These are phyloP conservation scores for Ambrosiella beaveri DNA, from an alignment of 2,329 filamentous ascomycete genomes.

Conservation along the genomic window DNA sequence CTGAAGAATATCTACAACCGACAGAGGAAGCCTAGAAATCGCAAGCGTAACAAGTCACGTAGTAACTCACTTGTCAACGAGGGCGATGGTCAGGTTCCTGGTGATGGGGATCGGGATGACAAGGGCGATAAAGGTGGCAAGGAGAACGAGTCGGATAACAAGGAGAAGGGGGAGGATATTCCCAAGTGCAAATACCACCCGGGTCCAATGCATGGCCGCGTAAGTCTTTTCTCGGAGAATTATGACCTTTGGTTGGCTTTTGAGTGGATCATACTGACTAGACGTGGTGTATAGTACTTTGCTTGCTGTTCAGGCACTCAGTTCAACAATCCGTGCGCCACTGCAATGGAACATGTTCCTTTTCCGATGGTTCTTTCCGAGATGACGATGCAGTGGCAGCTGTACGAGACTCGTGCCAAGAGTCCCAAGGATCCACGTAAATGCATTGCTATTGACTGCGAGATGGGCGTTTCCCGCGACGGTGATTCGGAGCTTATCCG, in stretches of 20 bases:
- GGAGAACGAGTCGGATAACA: neutral
- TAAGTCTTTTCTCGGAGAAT: slow-evolving; percentile 11
- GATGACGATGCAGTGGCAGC: slow-evolving; percentile 18
- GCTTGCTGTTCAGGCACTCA: slow-evolving; percentile 19
- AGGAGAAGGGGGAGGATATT: slow-evolving; percentile 4
- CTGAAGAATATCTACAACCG: slow-evolving; percentile 11
- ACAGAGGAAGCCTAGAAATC: neutral
- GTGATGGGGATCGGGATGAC: neutral
- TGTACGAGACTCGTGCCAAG: slow-evolving; percentile 15
- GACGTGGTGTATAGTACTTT: slow-evolving; percentile 15
- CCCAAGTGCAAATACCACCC: slow-evolving; percentile 15
- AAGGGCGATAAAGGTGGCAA: neutral
- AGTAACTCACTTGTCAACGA: neutral
- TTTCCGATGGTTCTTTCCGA: slow-evolving; percentile 13
- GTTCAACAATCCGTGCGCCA: slow-evolving; percentile 17
- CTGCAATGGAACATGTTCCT: slow-evolving; percentile 16
- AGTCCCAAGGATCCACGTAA: slow-evolving; percentile 10
- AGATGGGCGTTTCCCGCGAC: slow-evolving; percentile 31
- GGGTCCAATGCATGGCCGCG: slow-evolving; percentile 18
- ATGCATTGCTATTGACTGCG: slow-evolving; percentile 34
- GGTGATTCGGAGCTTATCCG: slow-evolving; percentile 35
- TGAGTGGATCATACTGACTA: slow-evolving; percentile 4
- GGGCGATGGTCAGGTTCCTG: neutral
- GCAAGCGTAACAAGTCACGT: slow-evolving; percentile 1
- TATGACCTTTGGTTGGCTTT: neutral